These are phyloP conservation scores for Rhododendron vialii DNA, from an alignment of 148 eudicot genomes.

Conservation along the genomic window DNA sequence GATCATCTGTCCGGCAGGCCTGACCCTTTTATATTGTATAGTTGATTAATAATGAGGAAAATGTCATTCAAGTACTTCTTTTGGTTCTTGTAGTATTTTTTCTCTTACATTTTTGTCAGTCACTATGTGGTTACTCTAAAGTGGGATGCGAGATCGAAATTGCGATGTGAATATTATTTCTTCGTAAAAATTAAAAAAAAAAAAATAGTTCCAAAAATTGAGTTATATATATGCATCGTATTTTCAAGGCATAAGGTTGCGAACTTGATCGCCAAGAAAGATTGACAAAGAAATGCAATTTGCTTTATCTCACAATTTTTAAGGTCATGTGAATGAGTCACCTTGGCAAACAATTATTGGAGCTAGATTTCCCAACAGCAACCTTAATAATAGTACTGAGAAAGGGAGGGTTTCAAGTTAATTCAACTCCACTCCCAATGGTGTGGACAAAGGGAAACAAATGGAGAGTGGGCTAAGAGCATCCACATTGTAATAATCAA, in stretches of 20 bases:
- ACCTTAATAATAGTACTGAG: background rate
- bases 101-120: too few species aligned
- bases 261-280: background rate
- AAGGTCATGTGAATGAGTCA: background rate
- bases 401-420: background rate
- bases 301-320: background rate
- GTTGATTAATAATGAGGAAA: too few species aligned
- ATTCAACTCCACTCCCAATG: background rate
- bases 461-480: background rate
- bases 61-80: background rate
- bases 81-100: background rate
- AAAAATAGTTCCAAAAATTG: too few species aligned
- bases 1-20: background rate
- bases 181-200: too few species aligned
- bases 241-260: background rate
- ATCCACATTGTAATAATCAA: too few species aligned
- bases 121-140: background rate
- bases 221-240: background rate
- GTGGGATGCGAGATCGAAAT: background rate
- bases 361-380: background rate
- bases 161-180: too few species aligned
- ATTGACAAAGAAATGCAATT: background rate
- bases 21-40: too few species aligned
- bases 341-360: background rate
- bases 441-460: background rate